Base-by-base conservation (phyloP, 208 protist genomes). In the Herpetomonas muscarum region DNA sequence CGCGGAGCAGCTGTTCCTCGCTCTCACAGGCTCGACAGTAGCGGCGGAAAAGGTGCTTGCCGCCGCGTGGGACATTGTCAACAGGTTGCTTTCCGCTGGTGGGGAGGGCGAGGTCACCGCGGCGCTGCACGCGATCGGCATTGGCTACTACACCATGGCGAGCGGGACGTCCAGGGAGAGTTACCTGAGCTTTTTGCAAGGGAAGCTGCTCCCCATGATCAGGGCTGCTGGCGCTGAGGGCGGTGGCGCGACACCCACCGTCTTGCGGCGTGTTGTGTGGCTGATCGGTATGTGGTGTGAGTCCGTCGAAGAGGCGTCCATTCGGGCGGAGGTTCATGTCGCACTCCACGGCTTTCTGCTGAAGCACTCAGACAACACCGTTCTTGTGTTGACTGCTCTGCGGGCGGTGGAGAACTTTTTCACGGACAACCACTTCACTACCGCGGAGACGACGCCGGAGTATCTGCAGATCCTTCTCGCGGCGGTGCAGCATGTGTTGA, bases 231-330 rank as follows among this genome's bases (percentile, higher is more conserved):
- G 57, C 1, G 24, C 59, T 12, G 34, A 46, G 24, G 45, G 50
- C 1, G 31, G 4, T 3, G 30, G 32, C 21, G 41, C 46, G 12
- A 59, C 55, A 24, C 32, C 66, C 0, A 79, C 76, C 54, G 69
- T 92, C 10, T 63, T 79, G 10, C 87, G 85, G 0, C 87, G 87
- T 24, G 83, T 90, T 0, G 76, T 92, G 42, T 94, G 87, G 85
- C 61, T 94, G 25, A 63, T 90, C 15, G 87, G 87, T 0, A 91
- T 92, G 87, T 94, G 87, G 85, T 94, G 87, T 37, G 87, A 85
- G 49, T 85, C 81, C 1, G 79, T 88, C 0, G 59, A 53, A 0
- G 36, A 78, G 32, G 24, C 51, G 2, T 30, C 15, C 13, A 25
- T 76, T 19, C 84, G 87, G 3, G 54, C 41, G 22, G 31, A 63